Conservation (phyloP, 371 early-diverging fungal genomes). For the Nosema muscidifuracis region DNA sequence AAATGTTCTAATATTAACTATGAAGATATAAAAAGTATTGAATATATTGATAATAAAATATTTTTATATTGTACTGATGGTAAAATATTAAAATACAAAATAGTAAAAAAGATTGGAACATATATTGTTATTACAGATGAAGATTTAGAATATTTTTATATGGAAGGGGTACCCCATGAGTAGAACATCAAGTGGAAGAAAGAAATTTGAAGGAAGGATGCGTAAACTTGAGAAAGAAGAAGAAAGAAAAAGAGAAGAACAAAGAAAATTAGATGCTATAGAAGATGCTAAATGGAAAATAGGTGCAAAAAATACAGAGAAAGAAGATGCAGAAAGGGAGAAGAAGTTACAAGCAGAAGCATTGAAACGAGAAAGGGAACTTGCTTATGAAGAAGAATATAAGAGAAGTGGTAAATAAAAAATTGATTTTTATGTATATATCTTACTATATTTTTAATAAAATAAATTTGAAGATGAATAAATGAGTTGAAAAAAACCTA, state of each 20-base stretch:
- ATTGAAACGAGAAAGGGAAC: conserved; percentile 10
- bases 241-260: conserved; percentile 41
- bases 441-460: too few relatives aligned
- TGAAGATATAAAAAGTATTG: conserved; percentile 22
- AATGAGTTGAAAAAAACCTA: too few relatives aligned
- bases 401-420: too few relatives aligned
- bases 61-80: background rate
- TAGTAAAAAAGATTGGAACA: conserved; percentile 15
- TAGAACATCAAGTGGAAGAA: conserved; percentile 32
- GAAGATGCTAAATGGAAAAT: conserved; percentile 40
- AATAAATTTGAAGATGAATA: too few relatives aligned
- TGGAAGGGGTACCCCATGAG: conserved; percentile 35
- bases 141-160: background rate
- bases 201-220: conserved; percentile 46
- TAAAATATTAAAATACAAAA: conserved; percentile 16
- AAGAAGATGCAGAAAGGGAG: background rate
- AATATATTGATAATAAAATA: conserved; percentile 1
- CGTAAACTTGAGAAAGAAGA: conserved; percentile 36
- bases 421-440: too few relatives aligned
- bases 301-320: conserved; percentile 37
- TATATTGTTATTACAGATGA: conserved; percentile 20
- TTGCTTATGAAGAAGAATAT: conserved; percentile 29
- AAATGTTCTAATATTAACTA: conserved; percentile 3
- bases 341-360: conserved; percentile 18
- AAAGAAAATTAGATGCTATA: conserved; percentile 19